phyloP scores from a whole-genome alignment of 148 eudicot species.

The Rheum nobile region DNA sequence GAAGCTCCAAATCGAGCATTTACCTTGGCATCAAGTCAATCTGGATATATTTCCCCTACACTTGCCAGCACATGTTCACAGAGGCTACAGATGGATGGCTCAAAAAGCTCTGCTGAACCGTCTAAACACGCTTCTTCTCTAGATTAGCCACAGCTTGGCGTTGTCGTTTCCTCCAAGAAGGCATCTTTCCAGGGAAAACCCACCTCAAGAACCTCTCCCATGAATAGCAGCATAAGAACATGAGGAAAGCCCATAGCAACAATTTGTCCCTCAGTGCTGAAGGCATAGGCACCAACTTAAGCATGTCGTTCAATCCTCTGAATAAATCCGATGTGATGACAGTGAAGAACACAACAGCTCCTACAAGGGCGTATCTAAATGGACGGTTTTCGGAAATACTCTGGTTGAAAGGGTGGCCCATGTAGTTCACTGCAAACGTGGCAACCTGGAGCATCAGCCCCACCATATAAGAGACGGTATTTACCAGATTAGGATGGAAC shows the following conservation, averaged over 20 bases:
- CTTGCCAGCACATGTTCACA: background rate
- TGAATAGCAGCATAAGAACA: slow-evolving; percentile 54
- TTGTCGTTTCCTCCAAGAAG: slow-evolving; percentile 66
- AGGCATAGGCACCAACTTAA: slow-evolving; percentile 78
- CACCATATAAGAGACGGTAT: slow-evolving; percentile 89
- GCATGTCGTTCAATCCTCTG: slow-evolving; percentile 75
- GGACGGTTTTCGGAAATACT: slow-evolving; percentile 80
- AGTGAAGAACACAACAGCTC: slow-evolving; percentile 67
- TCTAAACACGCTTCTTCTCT: slow-evolving; percentile 29
- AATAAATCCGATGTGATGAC: slow-evolving; percentile 71
- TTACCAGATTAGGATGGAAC: slow-evolving; percentile 83
- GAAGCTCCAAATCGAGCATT: background rate
- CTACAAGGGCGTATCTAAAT: slow-evolving; percentile 54
- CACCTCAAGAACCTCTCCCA: slow-evolving; percentile 89
- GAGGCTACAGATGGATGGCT: background rate
- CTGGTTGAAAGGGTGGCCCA: slow-evolving; percentile 96
- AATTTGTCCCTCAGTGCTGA: slow-evolving; percentile 55
- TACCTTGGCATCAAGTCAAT: background rate
- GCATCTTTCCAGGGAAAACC: slow-evolving; percentile 91
- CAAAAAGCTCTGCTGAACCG: background rate
- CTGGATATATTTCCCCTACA: background rate
- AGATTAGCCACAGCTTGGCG: slow-evolving; percentile 33
- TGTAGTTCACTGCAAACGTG: slow-evolving; percentile 94
- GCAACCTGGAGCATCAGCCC: slow-evolving; percentile 95
- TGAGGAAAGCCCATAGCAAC: slow-evolving; percentile 61